These are phyloP conservation scores for Urtica urens DNA, from an alignment of 306 rosid genomes.

Conservation along the genomic window DNA sequence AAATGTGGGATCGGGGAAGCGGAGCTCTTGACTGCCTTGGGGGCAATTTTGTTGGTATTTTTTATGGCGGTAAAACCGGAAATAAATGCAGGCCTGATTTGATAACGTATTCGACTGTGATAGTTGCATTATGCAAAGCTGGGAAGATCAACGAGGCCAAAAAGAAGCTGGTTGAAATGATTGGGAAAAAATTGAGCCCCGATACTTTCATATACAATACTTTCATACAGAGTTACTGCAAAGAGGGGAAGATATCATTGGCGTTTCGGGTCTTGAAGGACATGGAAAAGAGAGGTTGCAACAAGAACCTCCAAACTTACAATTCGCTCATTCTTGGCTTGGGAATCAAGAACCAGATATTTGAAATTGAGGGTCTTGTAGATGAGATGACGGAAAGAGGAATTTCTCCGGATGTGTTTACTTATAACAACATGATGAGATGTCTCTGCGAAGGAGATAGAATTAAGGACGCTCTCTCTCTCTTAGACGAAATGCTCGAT, in stretches of 20 bases:
- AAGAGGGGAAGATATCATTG: constrained; percentile 73
- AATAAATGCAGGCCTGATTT: constrained; percentile 59
- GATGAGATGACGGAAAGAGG: constrained; percentile 93
- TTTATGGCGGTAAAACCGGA: constrained; percentile 37
- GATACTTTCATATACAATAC: constrained; percentile 63
- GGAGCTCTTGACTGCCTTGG: constrained; percentile 48
- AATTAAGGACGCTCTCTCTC: constrained; percentile 60
- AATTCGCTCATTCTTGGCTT: constrained; percentile 74
- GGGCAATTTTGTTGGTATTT: constrained; percentile 46
- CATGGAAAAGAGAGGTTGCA: constrained; percentile 91
- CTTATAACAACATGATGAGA: constrained; percentile 64
- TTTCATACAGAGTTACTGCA: constrained; percentile 56
- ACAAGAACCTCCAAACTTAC: constrained; percentile 78
- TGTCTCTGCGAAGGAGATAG: constrained; percentile 72
- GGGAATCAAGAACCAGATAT: constrained; percentile 55
- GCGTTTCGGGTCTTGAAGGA: constrained; percentile 90
- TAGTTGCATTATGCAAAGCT: constrained; percentile 63
- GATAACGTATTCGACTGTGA: constrained; percentile 63
- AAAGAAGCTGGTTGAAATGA: constrained; percentile 72
- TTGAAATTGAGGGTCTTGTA: constrained; percentile 85
- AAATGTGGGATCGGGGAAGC: constrained; percentile 80
- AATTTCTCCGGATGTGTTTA: constrained; percentile 47
- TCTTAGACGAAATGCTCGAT: constrained; percentile 82
- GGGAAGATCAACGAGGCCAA: constrained; percentile 89
- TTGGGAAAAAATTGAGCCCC: constrained; percentile 53